Base-by-base conservation (phyloP, 495 filamentous ascomycete species). In the Oidiodendron maius region DNA sequence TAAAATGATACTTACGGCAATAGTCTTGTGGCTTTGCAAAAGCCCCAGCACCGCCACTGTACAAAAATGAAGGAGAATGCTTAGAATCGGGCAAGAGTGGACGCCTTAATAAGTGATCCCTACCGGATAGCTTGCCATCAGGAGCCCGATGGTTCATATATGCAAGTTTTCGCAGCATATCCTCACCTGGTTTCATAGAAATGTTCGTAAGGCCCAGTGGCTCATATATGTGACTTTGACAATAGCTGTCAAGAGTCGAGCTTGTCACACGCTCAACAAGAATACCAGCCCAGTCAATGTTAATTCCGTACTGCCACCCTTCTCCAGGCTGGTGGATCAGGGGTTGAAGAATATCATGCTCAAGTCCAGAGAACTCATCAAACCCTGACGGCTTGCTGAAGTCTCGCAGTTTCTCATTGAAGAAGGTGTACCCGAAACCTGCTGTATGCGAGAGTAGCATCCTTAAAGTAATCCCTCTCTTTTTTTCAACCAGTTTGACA, bases 361-460 rank as follows among this genome's bases (percentile, higher is more conserved):
- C 52, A 28, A 64, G 47, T 1, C 70, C 72, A 4, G 67, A 67
- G 50, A 84, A 76, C 56, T 81, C 78, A 56, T 82, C 75, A 9
- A 66, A 52, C n/a, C 78, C 78, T 16, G 64, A 48, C 0, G 76
- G 76, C 21, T 64, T 60, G 4, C 61, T 59, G 51, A 63, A 74
- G 17, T 76, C 63, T 16, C 67, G 51, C 10, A 81, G 54, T 45
- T 67, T 67, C 8, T 75, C 66, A 51, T 81, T 75, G 53, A 75
- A 75, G 53, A 82, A 80, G 11, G 66, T 59, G 43, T 77, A 77
- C 4, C 63, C 64, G 23, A 77, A 74, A 9, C 74, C 71, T 55
- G 74, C 66, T 61, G 9, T 81, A 63, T 82, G 81, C n/a, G 56
- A 67, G 18, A 84, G 53, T 10, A 83, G 57, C 78, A 83, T 83